Evolutionary conservation across 768 basidiomycete species (phyloP), one percentile per base, ranked within the genome.

Genomic region (Podaxis carcinomalis): DNA sequence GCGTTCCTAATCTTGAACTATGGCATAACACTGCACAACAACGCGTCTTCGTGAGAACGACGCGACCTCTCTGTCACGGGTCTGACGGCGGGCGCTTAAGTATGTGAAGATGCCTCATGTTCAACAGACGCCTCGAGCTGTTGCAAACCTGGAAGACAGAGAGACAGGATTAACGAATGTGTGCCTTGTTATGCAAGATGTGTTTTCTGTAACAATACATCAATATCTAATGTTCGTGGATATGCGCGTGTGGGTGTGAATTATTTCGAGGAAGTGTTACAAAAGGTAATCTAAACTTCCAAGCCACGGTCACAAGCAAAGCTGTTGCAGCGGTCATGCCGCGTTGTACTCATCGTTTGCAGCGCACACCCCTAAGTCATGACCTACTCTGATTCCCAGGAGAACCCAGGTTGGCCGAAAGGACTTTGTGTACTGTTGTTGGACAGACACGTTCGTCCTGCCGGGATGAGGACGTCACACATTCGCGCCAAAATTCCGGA

Each of bases 11-110:
- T 68, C 67, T 74, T 70, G 77, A 78, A 79, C 78, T 68, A 58
- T 71, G 68, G 23, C 71, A 71, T 69, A 78, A 79, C 69, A 79
- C 47, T 53, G 50, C 70, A 70, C 68, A 77, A 77, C 69, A 77
- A 77, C 75, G 71, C 75, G 75, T 66, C 64, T 62, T 59, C 65
- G 70, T 72, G 72, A 68, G 71, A 75, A 71, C 69, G 70, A 70
- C 72, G 70, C 66, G 65, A 36, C 19, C 6, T 36, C 39, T 3
- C 40, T 44, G 55, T 53, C 62, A 59, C 62, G 58, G 47, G 53
- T 54, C 47, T 44, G 46, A 40, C 42, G 19, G 11, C 11, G 19
- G 16, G 47, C 19, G 4, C 47, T 10, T 23, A 19, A 0, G 40
- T 11, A 14, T 42, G 9, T 19, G 10, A 35, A 39, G 27, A 32